A percentile compares a stretch with the other conserved stretches of the same genome.
Evolutionary conservation across 805 yeast genomes (phyloP).

Genomic region (Scheffersomyces spartinae): DNA sequence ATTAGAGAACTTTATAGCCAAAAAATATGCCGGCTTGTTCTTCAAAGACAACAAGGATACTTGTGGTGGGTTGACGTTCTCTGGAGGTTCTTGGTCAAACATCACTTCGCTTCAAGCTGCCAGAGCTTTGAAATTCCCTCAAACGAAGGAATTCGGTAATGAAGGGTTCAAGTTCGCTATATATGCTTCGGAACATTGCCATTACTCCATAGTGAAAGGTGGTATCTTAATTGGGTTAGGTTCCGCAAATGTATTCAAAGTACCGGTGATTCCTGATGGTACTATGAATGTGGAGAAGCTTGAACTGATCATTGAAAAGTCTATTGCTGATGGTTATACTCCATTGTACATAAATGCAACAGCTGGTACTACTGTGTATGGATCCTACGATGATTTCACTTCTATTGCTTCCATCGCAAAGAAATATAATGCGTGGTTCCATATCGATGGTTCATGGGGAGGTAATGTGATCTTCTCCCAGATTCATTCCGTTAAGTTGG

Average conservation of each 20-base stretch:
- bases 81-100: conserved; percentile 85
- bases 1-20: conserved; percentile 58
- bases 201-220: conserved; percentile 72
- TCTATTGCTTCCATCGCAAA: conserved; percentile 44
- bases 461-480: conserved; percentile 67
- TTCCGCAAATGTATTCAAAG: conserved; percentile 46
- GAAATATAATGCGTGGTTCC: conserved; percentile 57
- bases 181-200: conserved; percentile 61
- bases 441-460: conserved; percentile 88
- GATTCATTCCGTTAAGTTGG: conserved; percentile 31
- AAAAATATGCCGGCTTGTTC: conserved; percentile 57
- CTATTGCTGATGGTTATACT: conserved; percentile 43
- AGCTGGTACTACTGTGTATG: conserved; percentile 84
- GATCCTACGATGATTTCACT: conserved; percentile 63
- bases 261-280: conserved; percentile 46
- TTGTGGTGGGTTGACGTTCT: conserved; percentile 76
- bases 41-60: conserved; percentile 28
- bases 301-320: conserved; percentile 29
- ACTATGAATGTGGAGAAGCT: conserved; percentile 40
- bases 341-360: conserved; percentile 75
- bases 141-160: conserved; percentile 56
- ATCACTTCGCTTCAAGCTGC: conserved; percentile 73
- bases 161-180: conserved; percentile 45
- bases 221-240: conserved; percentile 73
- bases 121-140: conserved; percentile 52